Percentiles rank a stretch among this genome's conserved stretches.
phyloP scores from a whole-genome alignment of 1,139 yeast genomes.

The Zygosaccharomyces sapae region DNA sequence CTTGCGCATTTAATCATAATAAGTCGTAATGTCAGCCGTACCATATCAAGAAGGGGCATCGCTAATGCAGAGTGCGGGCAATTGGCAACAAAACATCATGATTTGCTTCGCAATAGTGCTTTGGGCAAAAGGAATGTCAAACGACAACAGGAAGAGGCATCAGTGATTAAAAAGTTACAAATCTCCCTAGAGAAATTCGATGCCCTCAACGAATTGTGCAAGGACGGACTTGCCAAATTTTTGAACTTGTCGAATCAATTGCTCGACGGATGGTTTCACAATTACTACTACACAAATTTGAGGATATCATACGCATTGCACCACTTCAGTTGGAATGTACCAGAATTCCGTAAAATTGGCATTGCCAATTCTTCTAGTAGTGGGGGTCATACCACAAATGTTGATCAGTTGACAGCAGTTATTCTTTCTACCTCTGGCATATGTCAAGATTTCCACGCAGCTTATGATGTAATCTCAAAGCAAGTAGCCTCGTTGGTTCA shows the following conservation, averaged over 20 bases:
- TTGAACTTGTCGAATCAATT: conserved; percentile 9
- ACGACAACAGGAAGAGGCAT: conserved; percentile 6
- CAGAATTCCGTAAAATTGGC: conserved; percentile 19
- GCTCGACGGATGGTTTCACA: conserved; percentile 22
- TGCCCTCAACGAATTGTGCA: conserved; percentile 18
- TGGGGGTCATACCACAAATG: background rate
- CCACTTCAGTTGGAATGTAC: conserved; percentile 19
- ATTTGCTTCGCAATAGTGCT: conserved; percentile 10
- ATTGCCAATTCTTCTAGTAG: background rate
- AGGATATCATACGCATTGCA: conserved; percentile 22
- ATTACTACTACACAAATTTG: conserved; percentile 21
- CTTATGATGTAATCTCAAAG: conserved; percentile 7
- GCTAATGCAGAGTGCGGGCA: conserved; percentile 13
- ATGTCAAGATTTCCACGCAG: conserved; percentile 10
- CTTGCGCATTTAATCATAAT: conserved; percentile 12
- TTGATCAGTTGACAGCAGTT: conserved; percentile 1
- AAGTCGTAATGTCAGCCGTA: conserved; percentile 16
- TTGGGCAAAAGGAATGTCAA: background rate
- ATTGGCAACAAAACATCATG: conserved; percentile 13
- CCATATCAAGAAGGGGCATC: conserved; percentile 17
- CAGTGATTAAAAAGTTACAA: conserved; percentile 11
- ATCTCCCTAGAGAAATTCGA: conserved; percentile 17
- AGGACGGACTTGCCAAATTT: conserved; percentile 17
- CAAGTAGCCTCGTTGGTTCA: background rate
- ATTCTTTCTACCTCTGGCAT: conserved; percentile 3